Evolutionary conservation across 2,329 filamentous ascomycete species (phyloP).

Genomic region (Huntiella abstrusa): DNA sequence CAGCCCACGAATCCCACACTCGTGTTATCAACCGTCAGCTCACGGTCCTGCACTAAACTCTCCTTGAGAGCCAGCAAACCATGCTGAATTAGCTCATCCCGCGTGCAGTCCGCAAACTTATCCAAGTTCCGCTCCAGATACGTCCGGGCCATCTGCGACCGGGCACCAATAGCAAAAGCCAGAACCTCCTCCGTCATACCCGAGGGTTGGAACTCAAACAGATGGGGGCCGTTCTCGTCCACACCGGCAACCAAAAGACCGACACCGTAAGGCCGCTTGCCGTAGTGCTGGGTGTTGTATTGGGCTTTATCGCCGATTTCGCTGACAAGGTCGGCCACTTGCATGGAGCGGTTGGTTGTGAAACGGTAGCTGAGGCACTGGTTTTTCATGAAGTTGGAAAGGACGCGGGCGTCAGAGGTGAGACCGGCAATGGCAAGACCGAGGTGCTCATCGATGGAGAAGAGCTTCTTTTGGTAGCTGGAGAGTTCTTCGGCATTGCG

Average conservation of each 20-base stretch:
- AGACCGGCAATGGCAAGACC: constrained; percentile 92
- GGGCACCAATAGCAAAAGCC: constrained; percentile 85
- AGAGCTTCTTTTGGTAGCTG: constrained; percentile 99
- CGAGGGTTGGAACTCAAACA: constrained; percentile 95
- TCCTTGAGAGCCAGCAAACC: constrained; percentile 85
- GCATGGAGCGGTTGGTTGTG: constrained; percentile 87
- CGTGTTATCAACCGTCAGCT: constrained; percentile 92
- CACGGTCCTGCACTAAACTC: constrained; percentile 89
- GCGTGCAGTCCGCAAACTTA: constrained; percentile 52
- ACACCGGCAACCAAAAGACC: constrained; percentile 78
- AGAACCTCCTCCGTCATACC: constrained; percentile 96
- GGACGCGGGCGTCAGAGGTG: constrained; percentile 90
- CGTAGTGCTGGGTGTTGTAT: constrained; percentile 92
- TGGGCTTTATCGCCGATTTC: constrained; percentile 94
- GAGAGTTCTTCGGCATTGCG: constrained; percentile 98
- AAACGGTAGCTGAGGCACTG: constrained; percentile 91
- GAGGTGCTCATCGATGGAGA: constrained; percentile 86
- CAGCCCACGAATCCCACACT: constrained; percentile 71
- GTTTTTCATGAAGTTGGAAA: constrained; percentile 99
- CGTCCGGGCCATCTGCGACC: constrained; percentile 93
- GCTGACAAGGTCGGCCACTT: constrained; percentile 69
- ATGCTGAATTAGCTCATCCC: constrained; percentile 80
- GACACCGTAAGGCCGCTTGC: constrained; percentile 78
- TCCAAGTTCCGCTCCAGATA: constrained; percentile 90
- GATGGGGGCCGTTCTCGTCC: constrained; percentile 81